Conservation (phyloP, 116 monocot genomes). For the Iris pallida region DNA sequence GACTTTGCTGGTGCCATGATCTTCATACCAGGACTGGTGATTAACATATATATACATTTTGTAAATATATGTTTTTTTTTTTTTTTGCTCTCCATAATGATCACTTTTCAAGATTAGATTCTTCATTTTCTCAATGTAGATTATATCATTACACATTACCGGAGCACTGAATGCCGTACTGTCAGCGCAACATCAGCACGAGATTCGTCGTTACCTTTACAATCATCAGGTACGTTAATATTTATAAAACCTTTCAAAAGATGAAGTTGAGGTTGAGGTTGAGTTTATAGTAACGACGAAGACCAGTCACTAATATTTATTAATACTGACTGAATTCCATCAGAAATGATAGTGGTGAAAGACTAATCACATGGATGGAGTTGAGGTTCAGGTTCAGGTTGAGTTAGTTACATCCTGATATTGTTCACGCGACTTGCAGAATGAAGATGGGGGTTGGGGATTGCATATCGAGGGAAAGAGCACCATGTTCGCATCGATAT, state of each 20-base stretch:
- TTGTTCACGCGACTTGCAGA: conserved; percentile 14
- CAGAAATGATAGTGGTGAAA: background rate
- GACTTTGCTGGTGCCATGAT: conserved; percentile 20
- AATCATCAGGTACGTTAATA: conserved; percentile 41
- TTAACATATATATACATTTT: too few species aligned
- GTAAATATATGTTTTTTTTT: too few species aligned
- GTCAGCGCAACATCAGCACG: conserved; percentile 38
- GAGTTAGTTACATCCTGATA: background rate
- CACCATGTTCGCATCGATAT: conserved; percentile 7
- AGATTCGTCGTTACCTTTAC: conserved; percentile 15
- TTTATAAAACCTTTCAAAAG: background rate
- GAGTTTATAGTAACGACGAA: too few species aligned
- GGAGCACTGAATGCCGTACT: conserved; percentile 30
- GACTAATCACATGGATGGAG: background rate
- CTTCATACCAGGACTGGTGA: too few species aligned
- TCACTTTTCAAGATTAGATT: too few species aligned
- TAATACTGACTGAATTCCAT: background rate
- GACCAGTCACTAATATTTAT: too few species aligned
- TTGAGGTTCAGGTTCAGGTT: background rate
- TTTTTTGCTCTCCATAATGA: too few species aligned
- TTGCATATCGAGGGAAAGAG: conserved; percentile 44
- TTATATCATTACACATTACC: conserved; percentile 23
- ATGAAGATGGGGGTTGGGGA: conserved; percentile 52
- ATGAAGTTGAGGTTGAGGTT: background rate
- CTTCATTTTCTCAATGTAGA: background rate